Evolutionary conservation across 2,329 filamentous ascomycete genomes (phyloP), one percentile per base, ranked within the genome.

Genomic region (Neofusicoccum parvum): DNA sequence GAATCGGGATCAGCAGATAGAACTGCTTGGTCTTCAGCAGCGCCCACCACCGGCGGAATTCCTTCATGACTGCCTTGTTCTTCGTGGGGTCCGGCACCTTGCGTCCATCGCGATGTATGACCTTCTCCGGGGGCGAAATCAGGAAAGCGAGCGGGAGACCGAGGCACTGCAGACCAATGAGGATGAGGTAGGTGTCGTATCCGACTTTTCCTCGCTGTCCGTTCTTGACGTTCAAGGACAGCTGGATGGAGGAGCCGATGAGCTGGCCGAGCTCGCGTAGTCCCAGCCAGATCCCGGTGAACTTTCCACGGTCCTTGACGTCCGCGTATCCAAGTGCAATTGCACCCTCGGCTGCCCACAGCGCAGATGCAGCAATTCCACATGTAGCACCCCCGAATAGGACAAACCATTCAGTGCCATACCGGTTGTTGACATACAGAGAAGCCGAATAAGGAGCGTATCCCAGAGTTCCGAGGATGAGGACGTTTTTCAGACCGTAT

Each of bases 261-360:
- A 86, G 78, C 65, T 84, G 83, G 0, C 84, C 84, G 5, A 85
- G 77, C 66, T 85, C 82, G 5, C 83, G 80, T 6, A 85, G 79
- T 10, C 82, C 81, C 3, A 86, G 80, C 83, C 83, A 86, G 41
- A 85, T 85, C 1, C 48, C 48, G 9, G 45, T 63, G 46, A 50
- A 63, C 23, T 50, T 43, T 3, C 81, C 81, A 34, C 82, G 76
- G 64, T 83, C 79, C 62, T 81, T 74, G 32, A 81, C 73, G 20
- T 81, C 80, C 3, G 80, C 80, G 62, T 83, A 83, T 2, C 80
- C 80, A 1, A 82, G 73, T 0, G 73, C 77, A 63, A 80, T 79
- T 9, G 78, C 78, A 17, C 75, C 78, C 68, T 80, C 78, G 27
- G 76, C 73, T 9, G 76, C 78, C 78, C 78, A 80, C 20, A 80